Percentiles rank a stretch among this genome's conserved stretches.
Conservation (phyloP, 164 flowering plant genomes). For the Vitis rupestris region DNA sequence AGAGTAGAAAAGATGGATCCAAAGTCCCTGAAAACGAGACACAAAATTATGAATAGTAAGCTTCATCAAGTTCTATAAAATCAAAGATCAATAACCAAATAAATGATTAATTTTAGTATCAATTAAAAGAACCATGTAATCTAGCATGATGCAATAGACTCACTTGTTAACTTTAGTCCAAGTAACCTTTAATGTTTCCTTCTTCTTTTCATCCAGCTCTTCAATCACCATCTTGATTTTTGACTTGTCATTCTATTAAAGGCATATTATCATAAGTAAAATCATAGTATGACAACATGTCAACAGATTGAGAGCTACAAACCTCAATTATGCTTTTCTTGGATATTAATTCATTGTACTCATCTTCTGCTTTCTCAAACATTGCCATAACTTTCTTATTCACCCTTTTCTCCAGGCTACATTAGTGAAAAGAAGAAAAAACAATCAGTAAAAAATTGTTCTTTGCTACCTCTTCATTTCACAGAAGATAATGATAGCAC, state of each 20-base stretch:
- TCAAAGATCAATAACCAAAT: conserved; percentile 1
- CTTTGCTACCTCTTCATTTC: no score
- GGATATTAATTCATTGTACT: conserved; percentile 84
- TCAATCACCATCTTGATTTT: conserved; percentile 94
- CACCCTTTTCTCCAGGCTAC: conserved; percentile 95
- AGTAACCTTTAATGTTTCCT: conserved; percentile 91
- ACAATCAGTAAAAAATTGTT: background rate
- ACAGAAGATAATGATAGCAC: no score
- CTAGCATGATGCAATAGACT: conserved; percentile 13
- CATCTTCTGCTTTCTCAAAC: conserved; percentile 99
- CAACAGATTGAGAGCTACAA: conserved; percentile 14
- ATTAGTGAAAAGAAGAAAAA: background rate
- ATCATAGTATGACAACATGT: background rate
- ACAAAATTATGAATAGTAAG: conserved; percentile 3
- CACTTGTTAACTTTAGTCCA: conserved; percentile 95
- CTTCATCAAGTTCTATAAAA: background rate
- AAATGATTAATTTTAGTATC: background rate
- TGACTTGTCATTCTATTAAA: conserved; percentile 82
- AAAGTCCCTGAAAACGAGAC: conserved; percentile 65
- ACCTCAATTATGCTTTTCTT: conserved; percentile 97
- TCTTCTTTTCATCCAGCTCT: conserved; percentile 98
- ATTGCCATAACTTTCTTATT: conserved; percentile 98
- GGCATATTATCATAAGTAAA: conserved; percentile 1
- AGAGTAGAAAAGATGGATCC: conserved; percentile 97
- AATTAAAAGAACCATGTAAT: no score